Percentiles rank a stretch among this genome's conserved stretches.
Evolutionary conservation across 176 grass and related monocot species (phyloP).

Genomic region (Oryza coarctata): DNA sequence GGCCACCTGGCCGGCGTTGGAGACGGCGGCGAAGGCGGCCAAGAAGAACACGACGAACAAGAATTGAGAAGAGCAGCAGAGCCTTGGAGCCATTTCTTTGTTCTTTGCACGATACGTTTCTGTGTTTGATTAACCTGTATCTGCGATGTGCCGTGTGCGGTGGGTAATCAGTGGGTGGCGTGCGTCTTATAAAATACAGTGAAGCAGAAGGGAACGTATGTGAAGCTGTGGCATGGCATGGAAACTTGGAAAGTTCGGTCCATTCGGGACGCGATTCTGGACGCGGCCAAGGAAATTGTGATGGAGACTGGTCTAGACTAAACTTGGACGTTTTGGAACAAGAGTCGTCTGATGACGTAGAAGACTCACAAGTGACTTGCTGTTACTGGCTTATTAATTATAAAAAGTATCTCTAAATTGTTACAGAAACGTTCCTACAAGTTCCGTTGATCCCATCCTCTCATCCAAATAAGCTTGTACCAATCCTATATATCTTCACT

Average conservation of each 20-base stretch:
- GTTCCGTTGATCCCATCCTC: no score
- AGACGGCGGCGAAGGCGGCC: neutral
- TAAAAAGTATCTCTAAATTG: no score
- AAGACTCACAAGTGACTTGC: no score
- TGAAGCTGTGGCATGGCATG: neutral
- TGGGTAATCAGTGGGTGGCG: no score
- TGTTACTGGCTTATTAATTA: no score
- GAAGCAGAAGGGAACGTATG: neutral
- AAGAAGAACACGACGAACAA: conserved; percentile 13
- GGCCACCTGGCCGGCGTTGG: conserved; percentile 32
- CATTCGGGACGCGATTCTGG: neutral
- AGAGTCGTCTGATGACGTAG: no score
- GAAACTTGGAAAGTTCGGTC: no score
- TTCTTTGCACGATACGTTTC: neutral
- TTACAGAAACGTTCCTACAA: no score
- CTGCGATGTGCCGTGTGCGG: neutral
- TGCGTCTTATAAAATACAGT: neutral
- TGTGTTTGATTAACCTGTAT: neutral
- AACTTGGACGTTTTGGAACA: no score
- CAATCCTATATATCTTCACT: no score
- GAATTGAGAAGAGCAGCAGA: neutral
- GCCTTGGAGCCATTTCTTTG: neutral
- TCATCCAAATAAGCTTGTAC: no score
- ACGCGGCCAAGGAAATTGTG: neutral
- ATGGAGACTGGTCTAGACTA: neutral